A percentile compares a stretch with the other conserved stretches of the same genome.
phyloP scores from a whole-genome alignment of 352 stramenopile species.

The Phytophthora tubulina region DNA sequence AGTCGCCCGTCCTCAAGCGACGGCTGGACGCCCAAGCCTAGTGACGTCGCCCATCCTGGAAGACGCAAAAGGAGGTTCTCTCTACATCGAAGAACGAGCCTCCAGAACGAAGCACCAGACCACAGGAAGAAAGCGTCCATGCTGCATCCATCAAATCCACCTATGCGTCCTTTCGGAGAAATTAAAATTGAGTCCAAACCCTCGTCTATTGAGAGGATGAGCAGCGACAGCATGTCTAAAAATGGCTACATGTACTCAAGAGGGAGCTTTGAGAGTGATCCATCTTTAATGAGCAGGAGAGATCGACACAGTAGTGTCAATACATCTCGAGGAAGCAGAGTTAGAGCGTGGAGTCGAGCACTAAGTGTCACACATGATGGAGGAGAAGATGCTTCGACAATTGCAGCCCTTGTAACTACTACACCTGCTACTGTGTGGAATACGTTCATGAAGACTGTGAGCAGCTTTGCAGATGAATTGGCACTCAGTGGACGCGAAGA shows the following conservation, averaged over 20 bases:
- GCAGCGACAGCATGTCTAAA: conserved; percentile 15
- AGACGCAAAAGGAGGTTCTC: conserved; percentile 21
- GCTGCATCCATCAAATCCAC: not conserved
- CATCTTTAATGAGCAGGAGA: not conserved
- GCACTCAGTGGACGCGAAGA: conserved; percentile 40
- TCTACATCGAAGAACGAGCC: not conserved
- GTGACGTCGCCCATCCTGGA: conserved; percentile 4
- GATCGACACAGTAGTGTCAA: conserved; percentile 16
- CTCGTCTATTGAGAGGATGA: conserved; percentile 8
- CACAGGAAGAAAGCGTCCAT: conserved; percentile 8
- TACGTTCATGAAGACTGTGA: conserved; percentile 45
- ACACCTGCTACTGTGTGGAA: conserved; percentile 36
- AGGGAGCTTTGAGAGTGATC: conserved; percentile 36
- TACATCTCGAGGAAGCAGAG: conserved; percentile 18
- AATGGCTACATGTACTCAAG: conserved; percentile 57
- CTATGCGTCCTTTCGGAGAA: conserved; percentile 27
- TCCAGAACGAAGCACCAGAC: conserved; percentile 3
- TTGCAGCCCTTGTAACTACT: conserved; percentile 32
- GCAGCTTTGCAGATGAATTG: conserved; percentile 23
- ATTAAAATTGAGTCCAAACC: conserved; percentile 44
- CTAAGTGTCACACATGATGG: conserved; percentile 36
- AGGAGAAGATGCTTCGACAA: conserved; percentile 17
- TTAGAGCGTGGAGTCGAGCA: conserved; percentile 37
- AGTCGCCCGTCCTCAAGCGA: conserved; percentile 13
- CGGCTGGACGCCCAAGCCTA: conserved; percentile 1